These are phyloP conservation scores for Microbotryum saponariae DNA, from an alignment of 1,284 basidiomycete species.

Conservation along the genomic window DNA sequence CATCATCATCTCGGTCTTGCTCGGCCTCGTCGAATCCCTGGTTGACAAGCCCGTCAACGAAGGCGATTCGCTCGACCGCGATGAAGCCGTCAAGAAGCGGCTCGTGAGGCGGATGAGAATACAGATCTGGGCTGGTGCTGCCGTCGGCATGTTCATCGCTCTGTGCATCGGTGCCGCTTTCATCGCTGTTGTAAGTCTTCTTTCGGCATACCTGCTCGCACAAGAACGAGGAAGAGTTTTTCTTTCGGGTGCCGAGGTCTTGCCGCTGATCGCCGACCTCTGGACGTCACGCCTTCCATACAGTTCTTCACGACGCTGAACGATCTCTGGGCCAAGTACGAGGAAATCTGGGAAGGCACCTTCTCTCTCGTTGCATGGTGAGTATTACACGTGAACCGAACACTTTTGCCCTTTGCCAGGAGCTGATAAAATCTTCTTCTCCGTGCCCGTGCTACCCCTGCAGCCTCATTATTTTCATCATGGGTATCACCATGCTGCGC, in stretches of 20 bases:
- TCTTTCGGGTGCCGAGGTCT: neutral
- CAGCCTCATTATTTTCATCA: constrained; percentile 65
- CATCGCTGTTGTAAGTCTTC: constrained; percentile 45
- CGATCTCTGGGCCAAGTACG: constrained; percentile 50
- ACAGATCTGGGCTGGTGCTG: constrained; percentile 72
- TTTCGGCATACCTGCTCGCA: neutral
- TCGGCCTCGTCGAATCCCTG: constrained; percentile 74
- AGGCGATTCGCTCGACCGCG: constrained; percentile 9
- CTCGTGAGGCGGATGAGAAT: constrained; percentile 30
- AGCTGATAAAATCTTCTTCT: neutral
- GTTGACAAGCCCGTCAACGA: constrained; percentile 27
- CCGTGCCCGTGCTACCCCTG: neutral
- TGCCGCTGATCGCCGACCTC: neutral
- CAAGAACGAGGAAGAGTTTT: neutral
- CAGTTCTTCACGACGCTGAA: constrained; percentile 49
- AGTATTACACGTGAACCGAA: neutral
- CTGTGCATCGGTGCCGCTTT: constrained; percentile 55
- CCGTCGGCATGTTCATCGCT: constrained; percentile 64
- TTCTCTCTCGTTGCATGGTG: constrained; percentile 67
- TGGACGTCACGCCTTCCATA: neutral
- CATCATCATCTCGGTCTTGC: constrained; percentile 78
- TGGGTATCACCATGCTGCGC: constrained; percentile 56
- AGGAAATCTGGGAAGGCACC: constrained; percentile 53
- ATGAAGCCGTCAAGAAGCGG: constrained; percentile 14
- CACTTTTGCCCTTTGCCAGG: neutral